phyloP scores from a whole-genome alignment of 208 protist genomes.

The Leishmania martiniquensis region DNA sequence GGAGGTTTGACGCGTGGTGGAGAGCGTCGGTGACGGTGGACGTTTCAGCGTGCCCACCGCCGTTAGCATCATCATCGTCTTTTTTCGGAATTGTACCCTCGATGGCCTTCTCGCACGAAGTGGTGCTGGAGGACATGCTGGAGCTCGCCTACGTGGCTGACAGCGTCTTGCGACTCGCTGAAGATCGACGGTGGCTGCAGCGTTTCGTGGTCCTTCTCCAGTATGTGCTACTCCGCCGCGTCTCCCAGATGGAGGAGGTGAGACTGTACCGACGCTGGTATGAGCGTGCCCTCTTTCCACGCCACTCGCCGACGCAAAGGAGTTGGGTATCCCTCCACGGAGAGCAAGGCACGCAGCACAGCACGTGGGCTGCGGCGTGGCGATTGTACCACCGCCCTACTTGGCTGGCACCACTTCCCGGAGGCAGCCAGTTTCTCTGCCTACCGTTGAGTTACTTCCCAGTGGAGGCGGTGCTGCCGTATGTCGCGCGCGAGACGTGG shows the following conservation, averaged over 20 bases:
- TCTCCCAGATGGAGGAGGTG: conserved; percentile 51
- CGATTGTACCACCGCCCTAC: conserved; percentile 38
- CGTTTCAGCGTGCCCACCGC: background rate
- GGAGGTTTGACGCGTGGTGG: background rate
- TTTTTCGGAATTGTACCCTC: conserved; percentile 40
- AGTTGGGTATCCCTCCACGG: background rate
- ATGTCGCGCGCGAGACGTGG: conserved; percentile 49
- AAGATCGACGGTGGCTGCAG: conserved; percentile 34
- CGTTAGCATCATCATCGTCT: background rate
- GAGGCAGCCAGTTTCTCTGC: conserved; percentile 31
- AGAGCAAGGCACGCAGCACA: background rate
- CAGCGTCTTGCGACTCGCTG: conserved; percentile 19
- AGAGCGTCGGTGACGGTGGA: no score
- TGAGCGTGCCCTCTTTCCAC: conserved; percentile 20
- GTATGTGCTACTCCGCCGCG: conserved; percentile 46
- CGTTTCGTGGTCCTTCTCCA: conserved; percentile 37
- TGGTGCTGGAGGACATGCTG: conserved; percentile 31
- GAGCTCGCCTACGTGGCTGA: conserved; percentile 34
- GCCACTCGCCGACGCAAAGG: background rate
- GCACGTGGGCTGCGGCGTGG: conserved; percentile 28
- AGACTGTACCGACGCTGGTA: conserved; percentile 16
- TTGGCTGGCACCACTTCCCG: conserved; percentile 34
- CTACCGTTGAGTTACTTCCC: conserved; percentile 78
- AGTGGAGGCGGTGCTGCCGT: conserved; percentile 53
- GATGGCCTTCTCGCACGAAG: conserved; percentile 33